Percentiles rank a stretch among this genome's conserved stretches.
phyloP scores from a whole-genome alignment of 106 monocot genomes.

The Dioscorea dumetorum region DNA sequence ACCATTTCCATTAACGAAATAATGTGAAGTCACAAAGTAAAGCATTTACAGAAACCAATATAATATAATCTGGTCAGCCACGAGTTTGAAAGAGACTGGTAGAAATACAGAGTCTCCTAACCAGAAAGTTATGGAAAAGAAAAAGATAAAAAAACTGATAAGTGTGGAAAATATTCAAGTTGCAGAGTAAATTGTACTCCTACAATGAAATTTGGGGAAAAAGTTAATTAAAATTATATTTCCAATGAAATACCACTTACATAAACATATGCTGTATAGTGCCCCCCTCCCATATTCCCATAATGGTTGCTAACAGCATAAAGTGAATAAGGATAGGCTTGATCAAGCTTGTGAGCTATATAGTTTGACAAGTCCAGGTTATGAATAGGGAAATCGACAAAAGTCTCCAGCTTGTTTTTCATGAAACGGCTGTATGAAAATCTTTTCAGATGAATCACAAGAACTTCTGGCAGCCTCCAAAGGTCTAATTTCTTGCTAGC shows the following conservation, averaged over 20 bases:
- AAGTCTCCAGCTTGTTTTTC: constrained; percentile 69
- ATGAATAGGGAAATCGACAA: constrained; percentile 58
- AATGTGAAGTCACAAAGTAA: no score
- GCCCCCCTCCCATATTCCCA: constrained; percentile 65
- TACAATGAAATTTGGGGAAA: no score
- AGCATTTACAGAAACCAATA: no score
- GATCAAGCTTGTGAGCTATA: constrained; percentile 15
- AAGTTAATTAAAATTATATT: no score
- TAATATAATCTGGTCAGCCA: no score
- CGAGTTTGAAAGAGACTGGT: no score
- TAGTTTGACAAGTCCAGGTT: constrained; percentile 53
- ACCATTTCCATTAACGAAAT: no score
- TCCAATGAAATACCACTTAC: constrained; percentile 31
- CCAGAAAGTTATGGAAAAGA: no score
- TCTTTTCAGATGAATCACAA: constrained; percentile 72
- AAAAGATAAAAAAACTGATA: no score
- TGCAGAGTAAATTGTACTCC: no score
- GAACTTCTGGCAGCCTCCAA: constrained; percentile 69
- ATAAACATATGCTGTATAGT: constrained; percentile 59
- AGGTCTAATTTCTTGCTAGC: constrained; percentile 75
- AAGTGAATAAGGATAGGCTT: constrained; percentile 27
- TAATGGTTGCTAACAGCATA: constrained; percentile 75
- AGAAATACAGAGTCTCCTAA: no score
- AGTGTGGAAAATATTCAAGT: no score
- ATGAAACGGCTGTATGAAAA: constrained; percentile 62